Base-by-base conservation (phyloP, 192 early-diverging fungal species). In the Coemansia sp. region DNA sequence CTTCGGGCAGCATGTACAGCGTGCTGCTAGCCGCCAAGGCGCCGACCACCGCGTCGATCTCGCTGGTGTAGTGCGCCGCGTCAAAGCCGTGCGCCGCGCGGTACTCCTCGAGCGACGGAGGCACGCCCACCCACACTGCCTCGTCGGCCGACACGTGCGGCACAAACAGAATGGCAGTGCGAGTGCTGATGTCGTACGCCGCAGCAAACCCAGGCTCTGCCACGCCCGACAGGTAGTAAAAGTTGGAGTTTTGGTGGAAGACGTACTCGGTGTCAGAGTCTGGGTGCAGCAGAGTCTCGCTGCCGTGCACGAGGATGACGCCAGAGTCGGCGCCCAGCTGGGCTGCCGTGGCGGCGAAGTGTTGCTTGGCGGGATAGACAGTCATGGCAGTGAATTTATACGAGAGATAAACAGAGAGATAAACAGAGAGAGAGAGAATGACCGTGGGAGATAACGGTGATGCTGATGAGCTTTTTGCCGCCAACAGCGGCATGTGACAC, bases 171-270 rank as follows among this genome's bases (percentile, higher is more conserved):
- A 84, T 86, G 22, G 89, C 83, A 11, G 82, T 76, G 49, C 71
- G 43, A 4, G 88, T 70, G 54, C 78, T 64, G 22, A 94, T 76
- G 77, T 96, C 91, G 63, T 92, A 83, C 27, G 91, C 68, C 2
- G 89, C 85, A 57, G 86, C 86, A 59, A 86, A 93, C 54, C 88
- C 93, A 27, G 92, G 89, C 70, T 91, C 90, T 36, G 73, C 71
- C 45, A 89, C 88, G 47, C 94, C 93, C 4, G 94, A 90, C 17
- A 95, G 85, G 71, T 96, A 97, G 69, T 88, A 88, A 56, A 94
- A 96, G 86, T 92, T 93, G 53, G 85, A 86, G 76, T 96, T 93
- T 61, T 96, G 94, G 64, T 92, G 86, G 76, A 96, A 96, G 43
- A 88, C 77, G 38, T 87, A 79, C 82, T 96, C 94, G 27, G 85